A percentile compares a stretch with the other conserved stretches of the same genome.
Conservation (phyloP, 2,329 filamentous ascomycete genomes). For the Didymella sp. region DNA sequence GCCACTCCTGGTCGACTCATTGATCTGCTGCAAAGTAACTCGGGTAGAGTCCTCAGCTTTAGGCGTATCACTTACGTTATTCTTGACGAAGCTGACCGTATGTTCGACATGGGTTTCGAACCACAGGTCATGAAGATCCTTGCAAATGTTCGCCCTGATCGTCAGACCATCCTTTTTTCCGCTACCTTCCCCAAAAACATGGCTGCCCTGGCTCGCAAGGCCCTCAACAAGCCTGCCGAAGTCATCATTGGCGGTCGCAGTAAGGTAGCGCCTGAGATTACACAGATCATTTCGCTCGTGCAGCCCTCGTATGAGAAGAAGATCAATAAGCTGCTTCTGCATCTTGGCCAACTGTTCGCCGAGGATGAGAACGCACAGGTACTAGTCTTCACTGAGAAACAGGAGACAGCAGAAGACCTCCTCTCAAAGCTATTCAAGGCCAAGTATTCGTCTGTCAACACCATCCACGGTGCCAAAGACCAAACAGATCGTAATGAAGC, state of each 20-base stretch:
- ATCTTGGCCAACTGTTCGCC: constrained; percentile 86
- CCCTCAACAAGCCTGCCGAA: constrained; percentile 82
- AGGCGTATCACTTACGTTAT: constrained; percentile 91
- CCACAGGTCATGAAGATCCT: constrained; percentile 98
- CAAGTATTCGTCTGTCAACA: constrained; percentile 63
- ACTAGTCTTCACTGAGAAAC: constrained; percentile 89
- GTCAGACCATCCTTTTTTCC: constrained; percentile 94
- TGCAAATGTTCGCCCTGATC: constrained; percentile 86
- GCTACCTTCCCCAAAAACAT: constrained; percentile 96
- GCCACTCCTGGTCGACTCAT: constrained; percentile 93
- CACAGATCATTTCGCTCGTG: constrained; percentile 84
- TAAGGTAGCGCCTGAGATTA: constrained; percentile 74
- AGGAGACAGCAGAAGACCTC: constrained; percentile 69
- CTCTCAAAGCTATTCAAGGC: constrained; percentile 41
- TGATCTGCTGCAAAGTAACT: constrained; percentile 90
- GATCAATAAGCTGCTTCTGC: constrained; percentile 81
- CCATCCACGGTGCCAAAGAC: constrained; percentile 78
- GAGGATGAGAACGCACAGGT: constrained; percentile 88
- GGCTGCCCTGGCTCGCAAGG: constrained; percentile 88
- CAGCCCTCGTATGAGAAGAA: constrained; percentile 69
- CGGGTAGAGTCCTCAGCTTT: constrained; percentile 91
- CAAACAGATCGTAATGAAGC: constrained; percentile 46
- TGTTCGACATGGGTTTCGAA: constrained; percentile 99
- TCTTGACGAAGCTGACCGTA: constrained; percentile 94
- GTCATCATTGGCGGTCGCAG: constrained; percentile 90